phyloP scores from a whole-genome alignment of 495 filamentous ascomycete species.

The Terfezia claveryi region DNA sequence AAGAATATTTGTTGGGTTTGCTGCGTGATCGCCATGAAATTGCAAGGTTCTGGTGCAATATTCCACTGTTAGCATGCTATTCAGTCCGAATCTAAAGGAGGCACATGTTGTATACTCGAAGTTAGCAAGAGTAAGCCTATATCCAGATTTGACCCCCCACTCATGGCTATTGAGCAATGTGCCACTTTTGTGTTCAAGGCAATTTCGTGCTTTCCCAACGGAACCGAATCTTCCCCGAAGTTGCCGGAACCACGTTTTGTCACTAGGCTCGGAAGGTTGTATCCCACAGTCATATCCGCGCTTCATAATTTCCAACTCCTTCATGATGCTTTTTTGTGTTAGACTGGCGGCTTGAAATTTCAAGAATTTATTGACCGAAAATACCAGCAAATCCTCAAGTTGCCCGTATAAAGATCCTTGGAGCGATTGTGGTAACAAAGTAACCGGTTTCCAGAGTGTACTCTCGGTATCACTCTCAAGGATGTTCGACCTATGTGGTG shows the following conservation, averaged over 20 bases:
- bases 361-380: background rate
- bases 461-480: background rate
- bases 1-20: background rate
- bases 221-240: background rate
- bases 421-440: background rate
- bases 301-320: background rate
- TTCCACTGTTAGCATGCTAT: background rate
- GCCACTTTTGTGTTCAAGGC: background rate
- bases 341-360: background rate
- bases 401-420: background rate
- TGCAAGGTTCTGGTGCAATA: background rate
- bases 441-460: background rate
- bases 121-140: background rate
- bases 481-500: background rate
- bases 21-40: background rate
- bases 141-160: background rate
- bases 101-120: background rate
- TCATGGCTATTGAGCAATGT: background rate
- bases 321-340: background rate
- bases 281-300: background rate
- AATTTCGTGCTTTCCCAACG: background rate
- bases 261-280: background rate
- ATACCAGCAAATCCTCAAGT: background rate
- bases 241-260: background rate
- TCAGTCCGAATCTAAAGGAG: background rate